Percentiles rank a stretch among this genome's conserved stretches.
These are phyloP conservation scores for Sphaerostilbella broomeana DNA, from an alignment of 2,329 filamentous ascomycete genomes.

Conservation along the genomic window DNA sequence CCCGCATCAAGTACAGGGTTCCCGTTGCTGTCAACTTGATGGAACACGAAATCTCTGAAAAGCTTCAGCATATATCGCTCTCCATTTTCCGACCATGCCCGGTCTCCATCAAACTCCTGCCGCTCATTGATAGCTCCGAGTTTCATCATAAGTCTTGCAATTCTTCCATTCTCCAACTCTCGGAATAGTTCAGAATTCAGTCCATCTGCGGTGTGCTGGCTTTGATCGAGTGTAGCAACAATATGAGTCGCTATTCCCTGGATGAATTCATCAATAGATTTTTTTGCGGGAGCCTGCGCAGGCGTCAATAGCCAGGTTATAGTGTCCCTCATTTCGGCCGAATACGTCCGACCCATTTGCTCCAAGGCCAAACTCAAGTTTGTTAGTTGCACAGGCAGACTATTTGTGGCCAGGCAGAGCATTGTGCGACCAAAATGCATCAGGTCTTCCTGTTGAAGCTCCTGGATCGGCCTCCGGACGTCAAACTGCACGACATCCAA, in stretches of 20 bases:
- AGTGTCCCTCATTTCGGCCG: constrained; percentile 68
- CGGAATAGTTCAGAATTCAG: constrained; percentile 63
- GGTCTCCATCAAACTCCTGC: constrained; percentile 72
- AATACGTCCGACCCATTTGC: constrained; percentile 69
- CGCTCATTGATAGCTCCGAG: constrained; percentile 84
- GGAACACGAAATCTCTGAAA: constrained; percentile 95
- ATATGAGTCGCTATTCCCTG: constrained; percentile 72
- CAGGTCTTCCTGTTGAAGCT: constrained; percentile 85
- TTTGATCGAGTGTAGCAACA: constrained; percentile 66
- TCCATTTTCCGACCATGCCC: constrained; percentile 83
- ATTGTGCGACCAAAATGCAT: constrained; percentile 77
- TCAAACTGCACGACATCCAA: constrained; percentile 86
- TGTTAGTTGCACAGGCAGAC: constrained; percentile 42
- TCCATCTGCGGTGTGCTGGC: constrained; percentile 72
- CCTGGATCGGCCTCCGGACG: constrained; percentile 56
- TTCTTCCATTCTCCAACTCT: constrained; percentile 83
- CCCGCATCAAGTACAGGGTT: constrained; percentile 79
- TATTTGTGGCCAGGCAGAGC: constrained; percentile 72
- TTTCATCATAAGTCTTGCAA: constrained; percentile 75
- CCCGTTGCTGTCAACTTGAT: constrained; percentile 82
- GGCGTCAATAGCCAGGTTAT: constrained; percentile 75
- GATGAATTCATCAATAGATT: constrained; percentile 74
- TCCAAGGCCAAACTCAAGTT: constrained; percentile 69
- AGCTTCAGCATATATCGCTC: constrained; percentile 90
- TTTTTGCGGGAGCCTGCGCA: constrained; percentile 47